phyloP scores from a whole-genome alignment of 2,329 filamentous ascomycete genomes.

The Colletotrichum destructivum region DNA sequence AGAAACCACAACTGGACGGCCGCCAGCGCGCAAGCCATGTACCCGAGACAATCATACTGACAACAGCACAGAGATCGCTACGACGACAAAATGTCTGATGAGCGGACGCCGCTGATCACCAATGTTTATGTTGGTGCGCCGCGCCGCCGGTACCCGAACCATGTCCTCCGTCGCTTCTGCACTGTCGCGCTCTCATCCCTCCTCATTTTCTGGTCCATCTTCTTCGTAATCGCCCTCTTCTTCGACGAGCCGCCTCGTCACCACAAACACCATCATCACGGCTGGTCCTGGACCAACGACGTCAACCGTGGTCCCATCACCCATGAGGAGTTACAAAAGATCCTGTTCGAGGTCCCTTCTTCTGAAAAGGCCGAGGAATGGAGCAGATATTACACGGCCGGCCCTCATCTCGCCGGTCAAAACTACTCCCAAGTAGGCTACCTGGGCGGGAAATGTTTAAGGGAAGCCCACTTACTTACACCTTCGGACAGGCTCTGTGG shows the following conservation, averaged over 20 bases:
- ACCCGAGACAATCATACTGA: conserved; percentile 17
- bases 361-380: conserved; percentile 75
- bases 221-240: conserved; percentile 65
- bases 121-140: conserved; percentile 70
- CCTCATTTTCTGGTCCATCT: conserved; percentile 65
- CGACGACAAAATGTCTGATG: conserved; percentile 59
- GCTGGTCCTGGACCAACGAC: conserved; percentile 46
- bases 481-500: conserved; percentile 72
- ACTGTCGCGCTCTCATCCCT: conserved; percentile 72
- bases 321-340: conserved; percentile 67
- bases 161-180: conserved; percentile 76
- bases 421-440: conserved; percentile 77
- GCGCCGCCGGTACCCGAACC: conserved; percentile 70
- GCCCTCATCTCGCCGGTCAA: conserved; percentile 82
- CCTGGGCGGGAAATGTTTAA: neutral
- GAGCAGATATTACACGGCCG: conserved; percentile 84
- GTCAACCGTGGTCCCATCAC: conserved; percentile 49
- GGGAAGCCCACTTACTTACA: conserved; percentile 32
- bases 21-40: neutral
- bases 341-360: conserved; percentile 72
- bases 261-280: conserved; percentile 51
- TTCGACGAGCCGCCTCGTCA: conserved; percentile 53
- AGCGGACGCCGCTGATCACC: conserved; percentile 78
- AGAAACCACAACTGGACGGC: neutral
- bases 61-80: conserved; percentile 29